phyloP scores from a whole-genome alignment of 768 basidiomycete genomes.

The Mycena metata region DNA sequence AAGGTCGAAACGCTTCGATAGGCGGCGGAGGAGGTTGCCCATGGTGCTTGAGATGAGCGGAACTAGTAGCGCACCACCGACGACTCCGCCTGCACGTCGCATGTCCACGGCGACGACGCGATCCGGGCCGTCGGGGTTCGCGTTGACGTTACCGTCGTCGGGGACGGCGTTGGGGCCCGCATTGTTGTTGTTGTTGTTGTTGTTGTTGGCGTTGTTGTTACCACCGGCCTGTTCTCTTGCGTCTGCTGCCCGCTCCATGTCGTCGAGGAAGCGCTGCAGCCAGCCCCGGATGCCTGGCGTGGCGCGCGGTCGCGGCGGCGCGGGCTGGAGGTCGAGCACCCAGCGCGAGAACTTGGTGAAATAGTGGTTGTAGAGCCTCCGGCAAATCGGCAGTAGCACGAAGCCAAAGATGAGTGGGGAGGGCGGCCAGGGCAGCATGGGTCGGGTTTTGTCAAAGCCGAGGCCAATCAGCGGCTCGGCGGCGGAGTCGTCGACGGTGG shows the following conservation, averaged over 20 bases:
- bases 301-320: slow-evolving; percentile 43
- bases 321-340: slow-evolving; percentile 57
- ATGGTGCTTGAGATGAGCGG: slow-evolving; percentile 76
- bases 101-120: slow-evolving; percentile 57
- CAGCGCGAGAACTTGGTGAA: slow-evolving; percentile 57
- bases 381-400: slow-evolving; percentile 63
- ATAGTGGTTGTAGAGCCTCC: slow-evolving; percentile 57
- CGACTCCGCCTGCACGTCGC: slow-evolving; percentile 76
- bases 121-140: slow-evolving; percentile 46
- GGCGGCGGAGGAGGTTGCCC: slow-evolving; percentile 69
- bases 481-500: slow-evolving; percentile 45
- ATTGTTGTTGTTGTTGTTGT: slow-evolving; percentile 11
- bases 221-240: slow-evolving; percentile 27
- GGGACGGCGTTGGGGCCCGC: not conserved
- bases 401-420: slow-evolving; percentile 70
- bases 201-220: slow-evolving; percentile 36
- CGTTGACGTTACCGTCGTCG: slow-evolving; percentile 29
- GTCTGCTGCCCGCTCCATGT: slow-evolving; percentile 38
- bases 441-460: slow-evolving; percentile 3
- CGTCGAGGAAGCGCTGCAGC: slow-evolving; percentile 39
- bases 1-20: slow-evolving; percentile 62
- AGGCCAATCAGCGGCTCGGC: slow-evolving; percentile 52
- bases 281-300: slow-evolving; percentile 40
- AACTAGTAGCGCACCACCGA: slow-evolving; percentile 78
- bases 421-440: slow-evolving; percentile 64